phyloP scores from a whole-genome alignment of 176 grass and related monocot species.

The Aegilops umbellulata region DNA sequence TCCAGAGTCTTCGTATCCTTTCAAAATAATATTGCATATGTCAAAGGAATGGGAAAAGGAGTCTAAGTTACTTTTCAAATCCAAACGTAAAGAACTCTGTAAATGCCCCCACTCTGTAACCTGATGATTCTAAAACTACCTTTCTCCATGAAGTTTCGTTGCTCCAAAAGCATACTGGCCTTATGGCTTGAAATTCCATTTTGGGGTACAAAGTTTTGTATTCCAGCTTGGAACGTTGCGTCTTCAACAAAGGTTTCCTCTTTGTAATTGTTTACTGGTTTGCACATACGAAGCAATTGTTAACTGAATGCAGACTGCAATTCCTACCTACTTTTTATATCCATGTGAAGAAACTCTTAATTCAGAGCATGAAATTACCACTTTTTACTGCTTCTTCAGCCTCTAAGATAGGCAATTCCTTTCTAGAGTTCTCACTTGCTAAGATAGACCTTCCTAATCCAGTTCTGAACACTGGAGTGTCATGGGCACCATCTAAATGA shows the following conservation, averaged over 20 bases:
- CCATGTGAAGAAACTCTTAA: conserved; percentile 25
- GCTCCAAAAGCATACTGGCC: conserved; percentile 24
- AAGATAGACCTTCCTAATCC: conserved; percentile 43
- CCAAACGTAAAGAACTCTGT: conserved; percentile 1
- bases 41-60: neutral
- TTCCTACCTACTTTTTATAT: conserved; percentile 10
- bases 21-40: conserved; percentile 7
- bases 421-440: conserved; percentile 36
- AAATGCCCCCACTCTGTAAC: neutral
- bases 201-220: neutral
- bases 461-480: conserved; percentile 41
- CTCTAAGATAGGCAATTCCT: conserved; percentile 44
- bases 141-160: conserved; percentile 32
- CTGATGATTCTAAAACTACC: conserved; percentile 21
- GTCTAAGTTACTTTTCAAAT: neutral
- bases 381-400: conserved; percentile 28
- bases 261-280: conserved; percentile 27
- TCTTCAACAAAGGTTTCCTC: neutral
- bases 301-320: conserved; percentile 8
- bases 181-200: conserved; percentile 37
- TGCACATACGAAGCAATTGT: conserved; percentile 21
- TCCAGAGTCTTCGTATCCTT: conserved; percentile 30
- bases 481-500: conserved; percentile 32
- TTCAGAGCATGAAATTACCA: conserved; percentile 37
- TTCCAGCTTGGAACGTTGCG: conserved; percentile 27